Evolutionary conservation across 73 alveolate genomes (phyloP).

Genomic region (Durusdinium trenchii): DNA sequence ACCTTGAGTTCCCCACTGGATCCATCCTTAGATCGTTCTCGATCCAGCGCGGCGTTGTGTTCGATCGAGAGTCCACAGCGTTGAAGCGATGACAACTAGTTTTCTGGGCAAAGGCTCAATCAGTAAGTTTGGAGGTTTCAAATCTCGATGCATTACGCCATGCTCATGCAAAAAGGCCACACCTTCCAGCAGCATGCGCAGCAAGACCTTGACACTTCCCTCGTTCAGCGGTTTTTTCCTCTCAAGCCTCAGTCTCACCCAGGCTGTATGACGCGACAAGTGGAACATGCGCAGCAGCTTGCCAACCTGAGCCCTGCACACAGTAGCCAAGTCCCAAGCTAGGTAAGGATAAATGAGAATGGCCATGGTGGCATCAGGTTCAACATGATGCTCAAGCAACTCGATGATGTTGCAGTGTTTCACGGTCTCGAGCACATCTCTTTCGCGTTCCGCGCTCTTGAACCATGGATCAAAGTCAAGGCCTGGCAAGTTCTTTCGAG

Average conservation of each 20-base stretch:
- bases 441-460: constrained; percentile 80
- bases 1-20: constrained; percentile 49
- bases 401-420: constrained; percentile 25
- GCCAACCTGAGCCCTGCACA: constrained; percentile 47
- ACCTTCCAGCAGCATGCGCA: constrained; percentile 57
- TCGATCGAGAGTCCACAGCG: not conserved
- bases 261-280: not conserved
- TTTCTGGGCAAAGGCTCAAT: not conserved
- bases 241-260: not conserved
- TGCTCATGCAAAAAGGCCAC: constrained; percentile 56
- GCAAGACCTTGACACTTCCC: constrained; percentile 17
- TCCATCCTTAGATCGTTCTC: constrained; percentile 1
- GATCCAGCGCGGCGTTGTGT: not conserved
- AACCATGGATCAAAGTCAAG: constrained; percentile 76
- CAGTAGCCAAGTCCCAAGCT: constrained; percentile 60
- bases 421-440: constrained; percentile 58
- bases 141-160: constrained; percentile 55
- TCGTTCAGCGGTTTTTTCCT: constrained; percentile 11
- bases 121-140: constrained; percentile 65
- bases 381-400: constrained; percentile 62
- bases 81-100: not conserved
- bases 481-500: constrained; percentile 61
- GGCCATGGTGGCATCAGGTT: constrained; percentile 74
- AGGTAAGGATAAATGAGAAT: constrained; percentile 56
- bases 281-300: not conserved